These are phyloP conservation scores for Monilinia polystroma DNA, from an alignment of 2,329 filamentous ascomycete species.

Conservation along the genomic window DNA sequence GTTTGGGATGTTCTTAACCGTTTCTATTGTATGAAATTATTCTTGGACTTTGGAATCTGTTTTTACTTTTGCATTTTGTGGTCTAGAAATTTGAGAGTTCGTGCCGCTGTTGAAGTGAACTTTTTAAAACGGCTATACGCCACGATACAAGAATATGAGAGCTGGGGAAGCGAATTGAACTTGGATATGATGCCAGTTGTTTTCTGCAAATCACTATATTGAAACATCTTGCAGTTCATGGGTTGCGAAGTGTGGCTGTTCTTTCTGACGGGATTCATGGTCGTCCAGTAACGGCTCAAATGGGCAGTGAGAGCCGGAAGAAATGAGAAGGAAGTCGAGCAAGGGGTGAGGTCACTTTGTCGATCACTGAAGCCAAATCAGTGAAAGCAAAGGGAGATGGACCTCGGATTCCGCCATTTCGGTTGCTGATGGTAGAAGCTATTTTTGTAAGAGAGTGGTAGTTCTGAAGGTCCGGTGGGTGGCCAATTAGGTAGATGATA, in stretches of 20 bases:
- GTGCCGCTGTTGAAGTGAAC: background rate
- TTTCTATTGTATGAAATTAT: constrained; percentile 1
- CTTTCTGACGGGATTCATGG: background rate
- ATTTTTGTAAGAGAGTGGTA: background rate
- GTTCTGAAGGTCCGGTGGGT: too few species aligned
- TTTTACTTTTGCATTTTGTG: background rate
- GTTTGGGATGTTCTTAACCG: background rate
- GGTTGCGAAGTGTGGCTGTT: background rate
- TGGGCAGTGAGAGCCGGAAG: too few species aligned
- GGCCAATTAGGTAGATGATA: too few species aligned
- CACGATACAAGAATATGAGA: too few species aligned
- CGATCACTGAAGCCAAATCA: background rate
- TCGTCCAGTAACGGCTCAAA: background rate
- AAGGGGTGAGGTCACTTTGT: background rate
- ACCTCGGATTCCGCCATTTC: too few species aligned
- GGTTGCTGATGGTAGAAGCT: too few species aligned
- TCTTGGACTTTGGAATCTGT: background rate
- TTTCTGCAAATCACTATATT: too few species aligned
- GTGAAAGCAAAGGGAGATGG: background rate
- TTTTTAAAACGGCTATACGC: background rate
- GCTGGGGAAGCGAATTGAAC: too few species aligned
- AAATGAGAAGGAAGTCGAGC: background rate
- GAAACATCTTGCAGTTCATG: background rate
- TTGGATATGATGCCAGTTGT: too few species aligned
- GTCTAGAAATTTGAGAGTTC: background rate